A percentile compares a stretch with the other conserved stretches of the same genome.
These are phyloP conservation scores for Annulohypoxylon moriforme DNA, from an alignment of 495 filamentous ascomycete species.

Conservation along the genomic window DNA sequence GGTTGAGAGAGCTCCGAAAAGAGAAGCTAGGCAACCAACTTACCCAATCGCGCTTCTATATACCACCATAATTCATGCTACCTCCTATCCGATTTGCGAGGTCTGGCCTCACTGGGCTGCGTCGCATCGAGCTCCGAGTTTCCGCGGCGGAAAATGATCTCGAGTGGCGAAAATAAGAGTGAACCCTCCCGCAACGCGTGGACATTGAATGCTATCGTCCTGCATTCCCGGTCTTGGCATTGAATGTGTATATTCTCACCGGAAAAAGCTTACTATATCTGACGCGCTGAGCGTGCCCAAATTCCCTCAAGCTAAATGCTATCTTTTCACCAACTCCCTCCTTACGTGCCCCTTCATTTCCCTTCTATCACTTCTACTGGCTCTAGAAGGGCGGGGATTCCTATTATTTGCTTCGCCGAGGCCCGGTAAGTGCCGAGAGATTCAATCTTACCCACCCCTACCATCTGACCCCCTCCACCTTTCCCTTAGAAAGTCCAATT, in stretches of 20 bases:
- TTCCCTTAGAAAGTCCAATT: background rate
- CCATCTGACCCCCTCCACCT: background rate
- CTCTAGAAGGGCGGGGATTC: slow-evolving; percentile 20
- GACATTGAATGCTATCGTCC: slow-evolving; percentile 13
- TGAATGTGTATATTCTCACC: slow-evolving; percentile 25
- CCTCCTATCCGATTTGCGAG: slow-evolving; percentile 20
- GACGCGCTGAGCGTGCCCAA: slow-evolving; percentile 38
- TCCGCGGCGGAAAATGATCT: slow-evolving; percentile 27
- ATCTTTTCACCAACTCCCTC: slow-evolving; percentile 13
- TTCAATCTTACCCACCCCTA: slow-evolving; percentile 26
- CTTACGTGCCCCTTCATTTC: slow-evolving; percentile 30
- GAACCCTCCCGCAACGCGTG: slow-evolving; percentile 22
- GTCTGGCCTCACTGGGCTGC: slow-evolving; percentile 7
- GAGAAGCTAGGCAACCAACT: slow-evolving; percentile 15
- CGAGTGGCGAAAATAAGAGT: slow-evolving; percentile 9
- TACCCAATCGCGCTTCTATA: slow-evolving; percentile 5
- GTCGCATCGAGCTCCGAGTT: slow-evolving; percentile 28
- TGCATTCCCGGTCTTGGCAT: slow-evolving; percentile 39
- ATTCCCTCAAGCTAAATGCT: slow-evolving; percentile 35
- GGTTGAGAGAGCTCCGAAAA: slow-evolving; percentile 3
- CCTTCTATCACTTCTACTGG: slow-evolving; percentile 1
- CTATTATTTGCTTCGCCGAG: slow-evolving; percentile 13
- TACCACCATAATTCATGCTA: background rate
- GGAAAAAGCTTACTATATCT: slow-evolving; percentile 42
- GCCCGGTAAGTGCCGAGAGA: slow-evolving; percentile 37